Evolutionary conservation across 2,329 filamentous ascomycete genomes (phyloP), one percentile per base, ranked within the genome.

Genomic region (Pleomassaria siparia): DNA sequence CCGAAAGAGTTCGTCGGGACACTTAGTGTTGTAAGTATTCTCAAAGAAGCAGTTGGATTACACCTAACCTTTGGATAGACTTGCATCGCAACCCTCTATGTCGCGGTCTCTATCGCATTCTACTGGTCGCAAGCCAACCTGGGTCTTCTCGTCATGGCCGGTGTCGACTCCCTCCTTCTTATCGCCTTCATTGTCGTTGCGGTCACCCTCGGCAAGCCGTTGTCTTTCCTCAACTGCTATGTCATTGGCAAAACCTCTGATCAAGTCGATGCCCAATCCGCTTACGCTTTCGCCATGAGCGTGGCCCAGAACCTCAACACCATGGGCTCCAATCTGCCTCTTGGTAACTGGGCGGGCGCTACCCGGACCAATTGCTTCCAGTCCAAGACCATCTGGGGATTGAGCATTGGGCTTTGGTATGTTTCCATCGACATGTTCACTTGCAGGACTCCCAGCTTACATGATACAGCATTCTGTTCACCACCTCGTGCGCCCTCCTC

Each of bases 361-460:
- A 83, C 76, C 11, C 80, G 77, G 65, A 64, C 80, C 15, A 87
- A 88, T 46, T 96, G 91, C 75, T 84, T 85, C 63, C 85, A 94
- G 76, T 84, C 91, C 69, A 95, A 95, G 79, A 83, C 87, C 13
- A 82, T 94, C 56, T 96, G 91, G 91, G 91, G 90, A 1, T 72
- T 96, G 50, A 82, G 84, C 68, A 91, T 96, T 70, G 85, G 85
- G 4, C 80, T 95, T 41, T 90, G 80, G 80, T 83, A 65, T 64
- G 78, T 76, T 40, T 25, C 13, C 12, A 11, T n/a, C n/a, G 29
- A 25, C 20, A 29, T 9, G n/a, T n/a, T n/a, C n/a, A 15, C 8
- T 24, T 22, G 22, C 12, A 15, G 21, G 13, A 24, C 9, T n/a
- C 15, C 25, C 24, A 30, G 37, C 55, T 66, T 54, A 64, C 25